phyloP scores from a whole-genome alignment of 306 rosid genomes.

The Bauhinia variegata region DNA sequence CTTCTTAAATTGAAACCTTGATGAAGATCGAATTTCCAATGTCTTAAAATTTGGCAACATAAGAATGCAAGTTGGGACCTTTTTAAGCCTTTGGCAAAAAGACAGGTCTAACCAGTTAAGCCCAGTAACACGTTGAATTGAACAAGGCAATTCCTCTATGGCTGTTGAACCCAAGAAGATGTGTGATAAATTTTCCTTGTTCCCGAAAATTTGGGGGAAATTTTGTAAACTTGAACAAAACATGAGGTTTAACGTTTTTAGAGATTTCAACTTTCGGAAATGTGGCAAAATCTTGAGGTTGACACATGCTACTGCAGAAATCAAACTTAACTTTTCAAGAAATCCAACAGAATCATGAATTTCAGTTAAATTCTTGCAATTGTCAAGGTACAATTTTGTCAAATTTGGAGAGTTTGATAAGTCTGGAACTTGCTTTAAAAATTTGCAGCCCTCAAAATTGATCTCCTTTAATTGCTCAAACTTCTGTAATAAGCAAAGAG shows the following conservation, averaged over 20 bases:
- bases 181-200: background rate
- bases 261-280: background rate
- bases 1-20: too few relatives aligned
- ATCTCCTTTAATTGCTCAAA: conserved; percentile 16
- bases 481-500: conserved; percentile 8
- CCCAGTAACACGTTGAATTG: too few relatives aligned
- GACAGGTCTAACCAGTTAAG: too few relatives aligned
- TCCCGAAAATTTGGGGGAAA: conserved; percentile 5
- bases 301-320: conserved; percentile 21
- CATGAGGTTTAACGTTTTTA: conserved; percentile 8
- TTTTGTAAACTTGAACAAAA: background rate
- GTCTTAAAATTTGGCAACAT: too few relatives aligned
- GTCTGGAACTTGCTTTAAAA: conserved; percentile 20
- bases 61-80: too few relatives aligned
- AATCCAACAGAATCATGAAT: too few relatives aligned
- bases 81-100: too few relatives aligned
- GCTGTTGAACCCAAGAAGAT: too few relatives aligned
- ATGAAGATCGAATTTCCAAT: too few relatives aligned
- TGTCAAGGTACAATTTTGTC: background rate
- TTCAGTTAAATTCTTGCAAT: conserved; percentile 24
- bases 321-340: conserved; percentile 7
- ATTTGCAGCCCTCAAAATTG: conserved; percentile 5
- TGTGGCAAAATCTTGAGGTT: conserved; percentile 11
- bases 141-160: too few relatives aligned
- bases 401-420: conserved; percentile 29